Evolutionary conservation across 2,329 filamentous ascomycete genomes (phyloP).

Genomic region (Dothidotthia symphoricarpi): DNA sequence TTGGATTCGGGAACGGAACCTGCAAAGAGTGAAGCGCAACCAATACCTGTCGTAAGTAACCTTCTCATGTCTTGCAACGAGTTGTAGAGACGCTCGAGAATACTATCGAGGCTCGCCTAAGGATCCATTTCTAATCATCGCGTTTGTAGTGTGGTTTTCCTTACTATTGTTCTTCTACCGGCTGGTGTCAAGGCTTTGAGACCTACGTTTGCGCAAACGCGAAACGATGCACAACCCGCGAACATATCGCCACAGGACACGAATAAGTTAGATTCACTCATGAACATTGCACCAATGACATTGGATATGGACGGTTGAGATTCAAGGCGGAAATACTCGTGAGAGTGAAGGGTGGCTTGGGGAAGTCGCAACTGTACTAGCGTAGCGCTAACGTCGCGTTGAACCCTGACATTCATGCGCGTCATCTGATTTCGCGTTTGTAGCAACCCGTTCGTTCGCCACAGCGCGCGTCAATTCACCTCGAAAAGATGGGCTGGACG

Average conservation of each 20-base stretch:
- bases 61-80: conserved; percentile 15
- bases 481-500: conserved; percentile 17
- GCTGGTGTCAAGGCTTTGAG: conserved; percentile 15
- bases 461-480: conserved; percentile 14
- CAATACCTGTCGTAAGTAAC: conserved; percentile 5
- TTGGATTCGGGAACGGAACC: background rate
- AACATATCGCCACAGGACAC: no score
- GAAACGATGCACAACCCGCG: background rate
- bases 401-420: no score
- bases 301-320: no score
- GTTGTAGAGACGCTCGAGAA: conserved; percentile 1
- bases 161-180: conserved; percentile 39
- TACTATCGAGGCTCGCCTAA: conserved; percentile 2
- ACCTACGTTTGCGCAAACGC: conserved; percentile 6
- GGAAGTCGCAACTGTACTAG: background rate
- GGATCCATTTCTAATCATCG: conserved; percentile 12
- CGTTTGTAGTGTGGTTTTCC: conserved; percentile 14
- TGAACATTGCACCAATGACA: no score
- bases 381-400: conserved; percentile 2
- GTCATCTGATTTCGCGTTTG: conserved; percentile 4
- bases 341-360: no score
- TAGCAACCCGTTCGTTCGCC: no score
- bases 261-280: no score
- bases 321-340: no score
- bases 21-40: conserved; percentile 4